These are phyloP conservation scores for Exophiala viscosa DNA, from an alignment of 2,329 filamentous ascomycete species.

Conservation along the genomic window DNA sequence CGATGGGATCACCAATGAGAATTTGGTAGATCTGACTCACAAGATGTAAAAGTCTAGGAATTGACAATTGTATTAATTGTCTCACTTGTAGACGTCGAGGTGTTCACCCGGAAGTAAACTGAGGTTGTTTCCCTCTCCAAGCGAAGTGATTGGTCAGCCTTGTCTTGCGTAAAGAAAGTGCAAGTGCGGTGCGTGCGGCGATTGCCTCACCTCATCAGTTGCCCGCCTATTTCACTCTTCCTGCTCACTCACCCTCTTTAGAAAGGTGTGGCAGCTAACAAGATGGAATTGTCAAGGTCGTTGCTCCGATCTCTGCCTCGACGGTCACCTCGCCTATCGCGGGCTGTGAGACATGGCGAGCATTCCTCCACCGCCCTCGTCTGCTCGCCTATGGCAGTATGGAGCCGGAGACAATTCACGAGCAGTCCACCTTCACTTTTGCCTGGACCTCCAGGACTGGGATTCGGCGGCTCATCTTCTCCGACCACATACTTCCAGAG, in stretches of 20 bases:
- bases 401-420: conserved; percentile 26
- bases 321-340: conserved; percentile 4
- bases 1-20: no score
- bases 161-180: no score
- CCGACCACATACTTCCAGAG: conserved; percentile 75
- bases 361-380: conserved; percentile 12
- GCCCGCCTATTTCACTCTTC: no score
- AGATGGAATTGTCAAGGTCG: conserved; percentile 15
- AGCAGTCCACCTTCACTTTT: conserved; percentile 16
- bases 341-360: conserved; percentile 3
- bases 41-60: no score
- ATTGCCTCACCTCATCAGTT: no score
- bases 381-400: conserved; percentile 25
- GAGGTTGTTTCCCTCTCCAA: no score
- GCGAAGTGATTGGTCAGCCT: no score
- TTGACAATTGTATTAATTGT: no score
- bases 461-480: conserved; percentile 35
- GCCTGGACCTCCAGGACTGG: conserved; percentile 33
- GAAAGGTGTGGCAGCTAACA: neutral
- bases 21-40: no score
- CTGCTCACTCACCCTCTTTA: neutral
- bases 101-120: no score
- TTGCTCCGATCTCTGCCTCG: conserved; percentile 12
- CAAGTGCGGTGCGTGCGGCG: no score
- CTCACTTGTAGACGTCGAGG: no score